Percentiles rank a stretch among this genome's conserved stretches.
These are phyloP conservation scores for Neospora caninum DNA, from an alignment of 169 alveolate species.

Conservation along the genomic window DNA sequence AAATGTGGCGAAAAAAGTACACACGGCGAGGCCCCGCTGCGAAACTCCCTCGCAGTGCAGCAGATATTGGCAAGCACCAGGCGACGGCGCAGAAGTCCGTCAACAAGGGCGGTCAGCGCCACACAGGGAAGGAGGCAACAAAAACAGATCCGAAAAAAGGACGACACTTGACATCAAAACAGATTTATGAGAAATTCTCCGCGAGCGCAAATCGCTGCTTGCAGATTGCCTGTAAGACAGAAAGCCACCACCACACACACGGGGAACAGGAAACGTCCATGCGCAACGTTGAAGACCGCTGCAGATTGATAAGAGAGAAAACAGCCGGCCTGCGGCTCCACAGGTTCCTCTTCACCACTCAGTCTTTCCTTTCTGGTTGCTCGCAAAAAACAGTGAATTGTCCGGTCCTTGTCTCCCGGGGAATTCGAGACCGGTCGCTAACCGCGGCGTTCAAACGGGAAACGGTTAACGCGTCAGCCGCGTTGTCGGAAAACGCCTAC, in stretches of 20 bases:
- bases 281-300: background rate
- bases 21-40: too few species aligned
- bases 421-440: too few species aligned
- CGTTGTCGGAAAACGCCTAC: too few species aligned
- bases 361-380: background rate
- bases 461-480: too few species aligned
- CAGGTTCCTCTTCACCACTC: background rate
- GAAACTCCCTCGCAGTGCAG: too few species aligned
- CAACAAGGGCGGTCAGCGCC: background rate
- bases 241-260: background rate
- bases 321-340: background rate
- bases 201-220: conserved; percentile 9
- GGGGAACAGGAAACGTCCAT: background rate
- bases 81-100: too few species aligned
- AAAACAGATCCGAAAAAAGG: background rate
- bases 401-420: background rate
- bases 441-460: too few species aligned
- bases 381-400: background rate
- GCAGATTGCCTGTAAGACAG: conserved; percentile 16
- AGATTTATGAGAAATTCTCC: background rate
- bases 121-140: background rate
- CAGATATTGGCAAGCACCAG: too few species aligned
- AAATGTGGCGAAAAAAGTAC: too few species aligned
- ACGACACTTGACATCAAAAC: background rate
- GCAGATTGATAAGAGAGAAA: background rate